phyloP scores from a whole-genome alignment of 495 filamentous ascomycete genomes.

The Xylaria sp. region DNA sequence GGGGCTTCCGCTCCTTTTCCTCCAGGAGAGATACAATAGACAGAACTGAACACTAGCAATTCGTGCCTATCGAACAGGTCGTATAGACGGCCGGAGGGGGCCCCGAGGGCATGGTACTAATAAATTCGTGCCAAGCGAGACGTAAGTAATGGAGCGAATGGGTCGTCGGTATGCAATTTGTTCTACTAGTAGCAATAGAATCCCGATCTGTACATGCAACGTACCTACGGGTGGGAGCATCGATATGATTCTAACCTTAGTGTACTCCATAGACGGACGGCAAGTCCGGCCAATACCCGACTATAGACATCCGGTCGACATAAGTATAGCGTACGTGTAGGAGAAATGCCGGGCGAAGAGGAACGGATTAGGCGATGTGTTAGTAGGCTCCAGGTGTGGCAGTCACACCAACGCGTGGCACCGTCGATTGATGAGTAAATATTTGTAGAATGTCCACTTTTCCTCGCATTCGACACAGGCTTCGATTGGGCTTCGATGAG shows the following conservation, averaged over 20 bases:
- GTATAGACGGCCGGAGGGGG: background rate
- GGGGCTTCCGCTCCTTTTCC: background rate
- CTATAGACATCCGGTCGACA: background rate
- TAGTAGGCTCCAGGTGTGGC: background rate
- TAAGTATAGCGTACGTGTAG: too few species aligned
- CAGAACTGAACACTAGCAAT: background rate
- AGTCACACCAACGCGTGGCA: slow-evolving; percentile 6
- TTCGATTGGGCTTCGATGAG: slow-evolving; percentile 40
- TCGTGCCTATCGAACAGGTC: background rate
- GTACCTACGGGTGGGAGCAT: background rate
- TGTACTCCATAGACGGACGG: background rate
- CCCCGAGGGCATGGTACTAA: slow-evolving; percentile 7
- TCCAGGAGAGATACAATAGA: background rate
- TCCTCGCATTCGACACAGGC: slow-evolving; percentile 12
- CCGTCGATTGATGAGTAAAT: slow-evolving; percentile 9
- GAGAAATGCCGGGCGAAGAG: background rate
- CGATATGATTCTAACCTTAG: background rate
- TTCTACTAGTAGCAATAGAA: background rate
- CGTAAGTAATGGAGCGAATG: background rate
- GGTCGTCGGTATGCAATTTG: background rate
- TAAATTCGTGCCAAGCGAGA: background rate
- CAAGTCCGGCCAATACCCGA: slow-evolving; percentile 11
- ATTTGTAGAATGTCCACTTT: slow-evolving; percentile 17
- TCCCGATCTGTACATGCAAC: background rate
- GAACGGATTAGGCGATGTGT: slow-evolving; percentile 4